Evolutionary conservation across 345 rosid species (phyloP), one percentile per base, ranked within the genome.

Genomic region (Luvunga scandens): DNA sequence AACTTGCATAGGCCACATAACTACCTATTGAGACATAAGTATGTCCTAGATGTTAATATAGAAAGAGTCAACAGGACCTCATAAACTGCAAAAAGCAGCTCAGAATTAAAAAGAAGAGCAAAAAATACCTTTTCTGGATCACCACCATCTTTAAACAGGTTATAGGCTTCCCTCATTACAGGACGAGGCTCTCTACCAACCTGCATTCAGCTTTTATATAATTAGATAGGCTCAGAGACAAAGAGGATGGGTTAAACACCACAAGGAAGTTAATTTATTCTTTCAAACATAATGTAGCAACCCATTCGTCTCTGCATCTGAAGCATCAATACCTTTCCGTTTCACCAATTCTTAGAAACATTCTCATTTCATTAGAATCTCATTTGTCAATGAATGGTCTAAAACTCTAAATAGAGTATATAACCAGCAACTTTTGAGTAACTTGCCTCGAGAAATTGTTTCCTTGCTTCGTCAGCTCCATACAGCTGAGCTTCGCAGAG

Each of bases 141-240:
- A 75, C 94, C 93, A 12, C 98, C 96, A 69, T 86, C 88, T 85
- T 87, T 93, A 79, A 93, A 91, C 90, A 93, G 79, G 81, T 84
- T 81, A 85, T 90, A 95, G 75, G 91, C 98, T 83, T 87, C 91
- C 66, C 90, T 81, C 99, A 93, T 93, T 66, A 91, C 90, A 39
- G 93, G 93, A 70, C 93, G 85, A 55, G 92, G 86, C 88, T 95
- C 99, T 88, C 91, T 90, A 63, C 95, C 95, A 55, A 92, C 98
- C 99, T 92, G 89, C 88, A 85, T 64, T 77, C 38, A 81, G 36
- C 14, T 34, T 77, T 27, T 6, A 70, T 78, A 59, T 4, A 39
- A 10, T 25, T 61, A 39, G 19, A 21, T 34, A 33, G 30, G 1
- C 56, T 24, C 76, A 16, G 36, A 14, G 34, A 24, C 36, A 19